Base-by-base conservation (phyloP, 1,284 basidiomycete species). In the Leucoagaricus sp. region DNA sequence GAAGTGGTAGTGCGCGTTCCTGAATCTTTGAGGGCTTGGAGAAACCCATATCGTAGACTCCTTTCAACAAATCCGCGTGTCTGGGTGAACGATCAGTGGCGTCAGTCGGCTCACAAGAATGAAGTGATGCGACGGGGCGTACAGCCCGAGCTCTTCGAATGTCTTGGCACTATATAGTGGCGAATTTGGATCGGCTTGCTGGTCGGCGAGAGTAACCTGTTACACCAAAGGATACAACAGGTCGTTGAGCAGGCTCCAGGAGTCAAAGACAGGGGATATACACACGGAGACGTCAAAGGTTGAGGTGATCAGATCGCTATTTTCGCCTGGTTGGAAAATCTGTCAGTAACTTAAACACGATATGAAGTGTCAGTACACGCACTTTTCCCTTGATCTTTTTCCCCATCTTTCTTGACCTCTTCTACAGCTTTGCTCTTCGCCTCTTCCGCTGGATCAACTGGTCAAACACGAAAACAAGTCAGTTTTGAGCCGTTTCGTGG, bases 21-120 rank as follows among this genome's bases (percentile, higher is more conserved):
- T 99, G 97, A 63, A 99, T 99, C 77, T 99, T 99, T 55, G 95
- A 98, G 3, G 97, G 97, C 73, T 96, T 97, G 54, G 93, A 92
- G 75, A 98, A 99, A 40, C 94, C 94, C 86, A 97, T 92, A 47
- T 90, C 89, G 72, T 96, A 98, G 53, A 99, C 85, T n/a, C 97
- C 97, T 73, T 96, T 97, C 62, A 98, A 83, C 28, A 99, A 81
- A 71, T 98, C 92, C 50, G 85, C 80, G 71, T 93, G 88, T 53
- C 94, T 96, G 68, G 33, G 12, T n/a, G 31, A 49, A 29, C 38
- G n/a, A 60, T 17, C 4, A 34, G 38, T 13, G 42, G 15, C 13
- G 48, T 47, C 47, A 28, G 59, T 29, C n/a, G n/a, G n/a, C n/a
- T n/a, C n/a, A n/a, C n/a, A n/a, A n/a, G n/a, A n/a, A n/a, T n/a